phyloP scores from a whole-genome alignment of 2,329 filamentous ascomycete genomes.

The Fusarium anguioides region DNA sequence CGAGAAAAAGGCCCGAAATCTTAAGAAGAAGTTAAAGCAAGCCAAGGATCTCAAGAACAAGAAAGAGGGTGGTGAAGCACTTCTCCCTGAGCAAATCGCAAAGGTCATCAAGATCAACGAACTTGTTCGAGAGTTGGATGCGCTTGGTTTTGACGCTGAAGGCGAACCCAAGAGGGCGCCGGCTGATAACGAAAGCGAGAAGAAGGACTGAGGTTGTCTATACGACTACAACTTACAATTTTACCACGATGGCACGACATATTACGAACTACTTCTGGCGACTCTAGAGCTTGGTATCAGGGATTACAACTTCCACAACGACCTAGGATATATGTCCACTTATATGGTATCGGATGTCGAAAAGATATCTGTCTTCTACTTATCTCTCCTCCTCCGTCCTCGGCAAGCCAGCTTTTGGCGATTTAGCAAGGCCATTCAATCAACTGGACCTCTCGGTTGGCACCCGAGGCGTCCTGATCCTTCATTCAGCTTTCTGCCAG shows the following conservation, averaged over 20 bases:
- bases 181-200: slow-evolving; percentile 19
- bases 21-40: slow-evolving; percentile 95
- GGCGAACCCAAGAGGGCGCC: slow-evolving; percentile 65
- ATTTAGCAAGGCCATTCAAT: background rate
- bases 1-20: slow-evolving; percentile 91
- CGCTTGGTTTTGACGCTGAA: slow-evolving; percentile 84
- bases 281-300: background rate
- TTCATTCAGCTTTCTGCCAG: background rate
- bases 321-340: background rate
- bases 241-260: background rate
- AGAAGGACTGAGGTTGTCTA: slow-evolving; percentile 39
- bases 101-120: slow-evolving; percentile 99
- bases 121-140: slow-evolving; percentile 86
- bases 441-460: background rate
- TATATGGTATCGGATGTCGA: background rate
- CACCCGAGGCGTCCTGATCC: background rate
- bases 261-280: background rate
- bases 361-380: background rate
- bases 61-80: slow-evolving; percentile 84
- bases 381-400: background rate
- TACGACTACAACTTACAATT: background rate
- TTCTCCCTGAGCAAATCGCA: slow-evolving; percentile 94
- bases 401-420: background rate
- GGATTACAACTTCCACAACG: background rate
- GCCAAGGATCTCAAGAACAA: slow-evolving; percentile 90